phyloP scores from a whole-genome alignment of 768 basidiomycete genomes.

The Lactarius trivialis region DNA sequence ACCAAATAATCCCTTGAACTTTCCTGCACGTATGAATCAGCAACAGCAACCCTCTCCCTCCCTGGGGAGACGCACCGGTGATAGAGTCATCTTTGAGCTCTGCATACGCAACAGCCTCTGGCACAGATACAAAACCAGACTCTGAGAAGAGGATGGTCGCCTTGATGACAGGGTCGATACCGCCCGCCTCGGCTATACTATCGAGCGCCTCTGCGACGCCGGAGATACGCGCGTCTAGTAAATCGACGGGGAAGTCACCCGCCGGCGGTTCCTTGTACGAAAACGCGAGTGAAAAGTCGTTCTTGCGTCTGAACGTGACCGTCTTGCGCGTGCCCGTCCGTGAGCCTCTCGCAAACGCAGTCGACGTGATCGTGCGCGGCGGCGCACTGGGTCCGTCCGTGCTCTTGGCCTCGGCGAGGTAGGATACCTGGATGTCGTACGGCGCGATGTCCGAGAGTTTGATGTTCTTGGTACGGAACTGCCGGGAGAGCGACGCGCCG shows the following conservation, averaged over 20 bases:
- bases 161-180: slow-evolving; percentile 78
- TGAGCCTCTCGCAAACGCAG: slow-evolving; percentile 72
- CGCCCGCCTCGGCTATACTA: slow-evolving; percentile 80
- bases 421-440: slow-evolving; percentile 76
- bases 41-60: not conserved
- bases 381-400: slow-evolving; percentile 33
- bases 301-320: slow-evolving; percentile 75
- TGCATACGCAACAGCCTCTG: slow-evolving; percentile 71
- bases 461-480: slow-evolving; percentile 94
- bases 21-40: slow-evolving; percentile 42
- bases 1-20: slow-evolving; percentile 84
- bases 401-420: slow-evolving; percentile 54
- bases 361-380: slow-evolving; percentile 65
- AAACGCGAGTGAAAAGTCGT: slow-evolving; percentile 74
- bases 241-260: slow-evolving; percentile 66
- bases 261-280: slow-evolving; percentile 61
- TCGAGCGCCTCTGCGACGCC: slow-evolving; percentile 71
- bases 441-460: slow-evolving; percentile 67
- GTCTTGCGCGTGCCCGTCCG: slow-evolving; percentile 81
- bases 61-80: slow-evolving; percentile 42
- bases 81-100: slow-evolving; percentile 79
- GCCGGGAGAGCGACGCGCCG: slow-evolving; percentile 80
- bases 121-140: slow-evolving; percentile 77
- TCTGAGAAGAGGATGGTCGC: slow-evolving; percentile 79
- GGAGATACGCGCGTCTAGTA: slow-evolving; percentile 64